Percentiles rank a stretch among this genome's conserved stretches.
Evolutionary conservation across 257 asterid genomes (phyloP).

Genomic region (Handroanthus guayacan): DNA sequence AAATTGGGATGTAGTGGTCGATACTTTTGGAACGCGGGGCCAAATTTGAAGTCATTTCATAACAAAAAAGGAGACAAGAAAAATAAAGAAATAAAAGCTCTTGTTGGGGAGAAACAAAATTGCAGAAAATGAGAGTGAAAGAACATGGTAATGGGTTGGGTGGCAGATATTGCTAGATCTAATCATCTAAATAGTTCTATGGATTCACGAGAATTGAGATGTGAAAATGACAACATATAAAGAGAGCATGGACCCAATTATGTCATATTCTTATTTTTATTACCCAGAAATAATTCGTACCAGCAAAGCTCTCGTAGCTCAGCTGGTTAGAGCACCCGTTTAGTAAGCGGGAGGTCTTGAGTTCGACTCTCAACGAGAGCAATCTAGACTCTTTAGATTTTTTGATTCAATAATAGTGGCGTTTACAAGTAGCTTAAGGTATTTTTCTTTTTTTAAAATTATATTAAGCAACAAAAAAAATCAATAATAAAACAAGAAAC

Average conservation of each 20-base stretch:
- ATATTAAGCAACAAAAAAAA: no score
- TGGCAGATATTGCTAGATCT: not conserved
- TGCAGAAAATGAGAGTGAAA: conserved; percentile 1
- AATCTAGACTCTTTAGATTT: not conserved
- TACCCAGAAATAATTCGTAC: not conserved
- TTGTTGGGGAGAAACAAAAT: not conserved
- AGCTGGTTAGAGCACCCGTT: conserved; percentile 98
- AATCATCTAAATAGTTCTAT: not conserved
- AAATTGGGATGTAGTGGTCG: not conserved
- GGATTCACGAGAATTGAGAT: not conserved
- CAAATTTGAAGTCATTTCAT: not conserved
- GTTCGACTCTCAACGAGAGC: conserved; percentile 86
- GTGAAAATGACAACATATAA: not conserved
- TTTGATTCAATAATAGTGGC: no score
- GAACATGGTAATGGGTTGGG: not conserved
- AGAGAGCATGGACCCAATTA: not conserved
- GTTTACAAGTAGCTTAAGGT: no score
- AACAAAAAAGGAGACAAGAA: not conserved
- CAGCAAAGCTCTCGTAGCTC: conserved; percentile 74
- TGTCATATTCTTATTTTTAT: no score
- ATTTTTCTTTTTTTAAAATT: no score
- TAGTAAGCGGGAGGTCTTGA: conserved; percentile 99
- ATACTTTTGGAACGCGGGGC: not conserved
- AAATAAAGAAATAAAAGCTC: not conserved
- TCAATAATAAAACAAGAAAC: no score